Evolutionary conservation across 148 eudicot species (phyloP), one percentile per base, ranked within the genome.

Genomic region (Fallopia convolvulus): DNA sequence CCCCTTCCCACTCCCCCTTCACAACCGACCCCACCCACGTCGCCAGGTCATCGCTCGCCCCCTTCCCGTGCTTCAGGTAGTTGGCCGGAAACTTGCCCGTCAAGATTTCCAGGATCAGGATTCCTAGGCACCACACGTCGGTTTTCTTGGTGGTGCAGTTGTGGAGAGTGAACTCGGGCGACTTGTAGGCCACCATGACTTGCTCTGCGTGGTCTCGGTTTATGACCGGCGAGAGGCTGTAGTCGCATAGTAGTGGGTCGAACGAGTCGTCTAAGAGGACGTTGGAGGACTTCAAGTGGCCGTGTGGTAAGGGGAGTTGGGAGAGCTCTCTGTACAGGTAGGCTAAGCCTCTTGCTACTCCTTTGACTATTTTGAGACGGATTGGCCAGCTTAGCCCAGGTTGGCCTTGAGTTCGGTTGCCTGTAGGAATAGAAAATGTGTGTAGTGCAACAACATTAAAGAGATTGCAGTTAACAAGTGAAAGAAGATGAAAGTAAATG

Each of bases 211-310:
- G 97, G 13, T 92, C 91, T 44, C 58, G 83, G 90, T 90, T 90
- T 81, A 89, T 84, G 3, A 92, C 49, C 0, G 97, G 95, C 0
- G 79, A 72, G 4, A 94, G 80, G 0, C 90, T 89, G 33, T 94
- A 94, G 77, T 94, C 98, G 1, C 88, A 75, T 46, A 94, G 82
- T n/a, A 92, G 72, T 4, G 98, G 95, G 42, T 85, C 90, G 15
- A 83, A 90, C 17, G 79, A 75, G 33, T 83, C 70, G 71, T 86
- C 88, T 0, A 94, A 82, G 56, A 92, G 94, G 41, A 94, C 93
- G 56, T 94, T 94, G 18, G 98, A 92, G 7, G 98, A 94, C 78
- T 94, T 94, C 0, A 94, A 87, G 85, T 94, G 97, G 4, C 98
- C 97, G 40, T 94, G 97, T 17, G 98, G 95, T 47, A 88, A 74